These are phyloP conservation scores for Exophiala alcalophila DNA, from an alignment of 2,329 filamentous ascomycete species.

Conservation along the genomic window DNA sequence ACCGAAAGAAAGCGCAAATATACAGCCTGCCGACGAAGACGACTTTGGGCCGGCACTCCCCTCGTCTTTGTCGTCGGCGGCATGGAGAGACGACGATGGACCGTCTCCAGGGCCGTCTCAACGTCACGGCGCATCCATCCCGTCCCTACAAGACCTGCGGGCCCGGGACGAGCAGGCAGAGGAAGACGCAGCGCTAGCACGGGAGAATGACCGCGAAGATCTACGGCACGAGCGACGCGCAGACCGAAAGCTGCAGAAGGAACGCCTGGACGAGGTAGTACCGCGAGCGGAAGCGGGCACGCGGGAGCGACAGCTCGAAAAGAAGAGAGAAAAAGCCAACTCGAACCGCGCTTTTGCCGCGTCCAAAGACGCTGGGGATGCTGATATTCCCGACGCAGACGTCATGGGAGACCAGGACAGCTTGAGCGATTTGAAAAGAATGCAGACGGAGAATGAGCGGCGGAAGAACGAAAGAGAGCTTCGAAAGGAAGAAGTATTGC, in stretches of 20 bases:
- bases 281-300: constrained; percentile 81
- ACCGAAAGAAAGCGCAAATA: background rate
- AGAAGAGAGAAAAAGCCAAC: constrained; percentile 69
- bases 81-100: constrained; percentile 19
- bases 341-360: constrained; percentile 68
- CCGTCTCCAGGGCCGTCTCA: constrained; percentile 28
- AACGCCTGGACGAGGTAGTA: constrained; percentile 72
- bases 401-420: constrained; percentile 65
- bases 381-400: constrained; percentile 68
- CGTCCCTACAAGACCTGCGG: constrained; percentile 70
- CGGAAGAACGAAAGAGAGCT: constrained; percentile 84
- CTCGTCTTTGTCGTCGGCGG: constrained; percentile 26
- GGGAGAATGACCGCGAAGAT: constrained; percentile 45
- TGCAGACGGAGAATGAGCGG: constrained; percentile 62
- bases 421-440: constrained; percentile 62
- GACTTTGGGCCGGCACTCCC: constrained; percentile 59
- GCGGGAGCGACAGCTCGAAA: constrained; percentile 80
- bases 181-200: constrained; percentile 53
- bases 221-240: constrained; percentile 60
- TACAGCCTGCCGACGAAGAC: constrained; percentile 43
- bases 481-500: constrained; percentile 72
- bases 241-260: constrained; percentile 66
- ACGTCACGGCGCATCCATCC: constrained; percentile 59
- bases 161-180: constrained; percentile 43
- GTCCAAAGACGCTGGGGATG: constrained; percentile 52